Evolutionary conservation across 2,329 filamentous ascomycete genomes (phyloP).

Genomic region (Trichothecium roseum): DNA sequence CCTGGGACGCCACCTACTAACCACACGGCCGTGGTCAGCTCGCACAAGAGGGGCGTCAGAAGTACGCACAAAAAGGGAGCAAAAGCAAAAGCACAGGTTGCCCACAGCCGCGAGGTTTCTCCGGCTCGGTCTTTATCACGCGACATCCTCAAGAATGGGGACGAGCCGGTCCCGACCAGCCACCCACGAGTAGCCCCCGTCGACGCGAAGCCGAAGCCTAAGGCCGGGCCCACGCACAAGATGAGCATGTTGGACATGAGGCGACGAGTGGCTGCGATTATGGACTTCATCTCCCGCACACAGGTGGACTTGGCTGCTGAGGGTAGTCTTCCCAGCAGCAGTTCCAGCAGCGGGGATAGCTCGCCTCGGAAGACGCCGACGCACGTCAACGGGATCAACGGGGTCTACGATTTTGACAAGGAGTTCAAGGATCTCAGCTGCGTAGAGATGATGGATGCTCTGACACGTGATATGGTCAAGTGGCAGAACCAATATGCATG

Average conservation of each 20-base stretch:
- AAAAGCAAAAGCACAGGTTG: constrained; percentile 61
- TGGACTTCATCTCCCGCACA: constrained; percentile 82
- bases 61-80: constrained; percentile 51
- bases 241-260: constrained; percentile 84
- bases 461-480: constrained; percentile 70
- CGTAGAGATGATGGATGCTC: constrained; percentile 81
- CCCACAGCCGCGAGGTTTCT: constrained; percentile 40
- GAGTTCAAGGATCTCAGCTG: constrained; percentile 69
- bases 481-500: constrained; percentile 67
- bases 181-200: constrained; percentile 22
- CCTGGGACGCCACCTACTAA: constrained; percentile 32
- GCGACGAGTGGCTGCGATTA: constrained; percentile 69
- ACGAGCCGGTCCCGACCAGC: constrained; percentile 17
- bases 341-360: constrained; percentile 24
- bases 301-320: constrained; percentile 77
- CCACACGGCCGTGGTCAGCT: constrained; percentile 32
- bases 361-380: constrained; percentile 24
- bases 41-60: constrained; percentile 49
- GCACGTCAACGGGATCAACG: constrained; percentile 20
- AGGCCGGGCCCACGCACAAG: constrained; percentile 47
- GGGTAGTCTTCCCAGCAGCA: constrained; percentile 33
- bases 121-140: constrained; percentile 45
- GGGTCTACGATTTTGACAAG: constrained; percentile 14
- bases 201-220: constrained; percentile 46
- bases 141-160: constrained; percentile 28